Base-by-base conservation (phyloP, 352 stramenopile species). In the Aphanomyces euteiches region DNA sequence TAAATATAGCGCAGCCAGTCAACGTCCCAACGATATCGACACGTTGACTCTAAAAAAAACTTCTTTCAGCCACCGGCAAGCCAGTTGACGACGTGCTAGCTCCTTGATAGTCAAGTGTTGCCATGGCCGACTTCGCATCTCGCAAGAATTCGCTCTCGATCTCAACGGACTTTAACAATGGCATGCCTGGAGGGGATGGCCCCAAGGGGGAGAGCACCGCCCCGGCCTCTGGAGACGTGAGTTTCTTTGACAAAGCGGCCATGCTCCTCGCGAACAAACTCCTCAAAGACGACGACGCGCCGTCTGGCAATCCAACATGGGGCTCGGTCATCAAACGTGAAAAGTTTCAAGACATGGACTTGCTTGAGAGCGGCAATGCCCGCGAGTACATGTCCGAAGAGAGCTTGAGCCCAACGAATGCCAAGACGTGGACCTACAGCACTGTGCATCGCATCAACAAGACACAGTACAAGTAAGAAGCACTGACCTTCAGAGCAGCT, bases 311-410 rank as follows among this genome's bases (percentile, higher is more conserved):
- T 3, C 45, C 47, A 47, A 48, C 69, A 45, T 93, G 84, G 84
- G 85, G 85, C 39, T 81, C 76, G 0, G 79, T 79, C 39, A 90
- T 92, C 72, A 75, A 67, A 66, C 85, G 78, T 60, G 82, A 90
- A 28, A 83, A 76, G 45, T 93, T 93, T 67, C 80, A 93, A 45
- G 84, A 92, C 75, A 91, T 92, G 83, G 85, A 94, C 73, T 86
- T 92, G 80, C 86, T 94, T 34, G 86, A 94, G 72, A 87, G 79
- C 38, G 86, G 85, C 40, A 76, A 93, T 43, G 87, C 87, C 10
- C 83, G 82, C 36, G 84, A 94, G 72, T 92, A 92, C 73, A 81
- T 94, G n/a, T 79, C 82, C 3, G 87, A 94, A 53, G 82, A 91
- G n/a, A 90, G 82, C 63, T 73, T 92, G 37, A 94, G 85, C 50